Evolutionary conservation across 169 alveolate genomes (phyloP).

Genomic region (Plasmodium cynomolgi): DNA sequence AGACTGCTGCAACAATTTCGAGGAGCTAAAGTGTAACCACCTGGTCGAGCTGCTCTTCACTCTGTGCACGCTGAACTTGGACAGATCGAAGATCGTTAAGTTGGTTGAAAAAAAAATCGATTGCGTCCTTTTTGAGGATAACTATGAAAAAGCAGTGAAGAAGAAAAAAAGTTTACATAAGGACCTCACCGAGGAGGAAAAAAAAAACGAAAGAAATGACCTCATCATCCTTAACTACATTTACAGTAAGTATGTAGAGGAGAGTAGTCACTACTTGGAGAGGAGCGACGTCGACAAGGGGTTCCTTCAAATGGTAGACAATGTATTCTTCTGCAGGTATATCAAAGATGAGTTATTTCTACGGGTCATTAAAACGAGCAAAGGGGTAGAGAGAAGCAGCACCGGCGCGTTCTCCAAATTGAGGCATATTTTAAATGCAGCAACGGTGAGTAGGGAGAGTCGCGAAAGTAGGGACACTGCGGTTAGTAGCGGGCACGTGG

Average conservation of each 20-base stretch:
- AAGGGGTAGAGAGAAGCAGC: not conserved
- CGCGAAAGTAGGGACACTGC: too few species aligned
- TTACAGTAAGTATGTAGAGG: constrained; percentile 22
- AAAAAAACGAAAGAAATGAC: constrained; percentile 33
- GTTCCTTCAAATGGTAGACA: constrained; percentile 4
- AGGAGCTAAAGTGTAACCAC: not conserved
- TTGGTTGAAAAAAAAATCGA: constrained; percentile 23
- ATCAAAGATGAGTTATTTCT: constrained; percentile 37
- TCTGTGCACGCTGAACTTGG: constrained; percentile 28
- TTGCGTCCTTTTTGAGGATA: not conserved
- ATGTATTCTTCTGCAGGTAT: constrained; percentile 20
- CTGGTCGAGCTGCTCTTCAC: constrained; percentile 43
- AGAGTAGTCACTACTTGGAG: not conserved
- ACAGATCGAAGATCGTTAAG: constrained; percentile 29
- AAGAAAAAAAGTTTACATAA: not conserved
- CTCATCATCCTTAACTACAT: constrained; percentile 48
- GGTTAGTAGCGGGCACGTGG: not conserved
- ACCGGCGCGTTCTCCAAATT: constrained; percentile 1
- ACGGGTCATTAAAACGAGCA: constrained; percentile 13
- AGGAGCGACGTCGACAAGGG: not conserved
- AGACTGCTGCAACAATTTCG: constrained; percentile 67
- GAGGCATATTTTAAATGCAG: constrained; percentile 1
- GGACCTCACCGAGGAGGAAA: not conserved
- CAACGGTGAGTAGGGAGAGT: not conserved
- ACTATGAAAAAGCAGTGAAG: constrained; percentile 4